Conservation (phyloP, 148 eudicot species). For the Dysphania ambrosioides region DNA sequence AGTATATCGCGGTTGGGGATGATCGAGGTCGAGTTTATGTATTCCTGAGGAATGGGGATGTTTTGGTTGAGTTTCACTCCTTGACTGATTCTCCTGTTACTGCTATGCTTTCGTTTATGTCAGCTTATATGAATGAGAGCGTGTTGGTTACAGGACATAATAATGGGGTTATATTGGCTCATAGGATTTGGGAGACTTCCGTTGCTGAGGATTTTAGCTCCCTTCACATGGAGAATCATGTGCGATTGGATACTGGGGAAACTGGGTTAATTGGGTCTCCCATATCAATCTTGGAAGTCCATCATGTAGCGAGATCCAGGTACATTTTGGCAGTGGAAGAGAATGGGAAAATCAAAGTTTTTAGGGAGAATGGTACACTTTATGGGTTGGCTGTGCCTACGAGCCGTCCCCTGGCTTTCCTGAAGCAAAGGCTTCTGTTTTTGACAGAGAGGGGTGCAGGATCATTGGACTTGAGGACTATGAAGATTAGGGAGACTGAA, state of each 20-base stretch:
- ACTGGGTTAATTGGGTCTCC: constrained; percentile 35
- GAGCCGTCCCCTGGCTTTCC: constrained; percentile 71
- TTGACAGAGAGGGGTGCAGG: constrained; percentile 90
- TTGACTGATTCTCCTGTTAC: constrained; percentile 50
- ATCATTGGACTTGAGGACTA: constrained; percentile 87
- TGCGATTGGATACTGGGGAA: constrained; percentile 29
- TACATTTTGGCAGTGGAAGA: constrained; percentile 67
- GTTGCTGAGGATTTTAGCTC: constrained; percentile 50
- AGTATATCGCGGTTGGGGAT: constrained; percentile 85
- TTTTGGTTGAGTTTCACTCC: constrained; percentile 53
- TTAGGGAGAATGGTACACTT: constrained; percentile 63
- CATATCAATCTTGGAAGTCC: constrained; percentile 61
- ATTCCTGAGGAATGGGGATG: constrained; percentile 63
- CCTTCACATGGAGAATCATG: constrained; percentile 46
- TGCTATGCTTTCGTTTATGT: constrained; percentile 63
- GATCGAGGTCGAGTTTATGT: constrained; percentile 60
- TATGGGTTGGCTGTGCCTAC: constrained; percentile 65
- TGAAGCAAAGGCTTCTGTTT: constrained; percentile 84
- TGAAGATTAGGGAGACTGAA: constrained; percentile 69
- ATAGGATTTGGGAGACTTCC: constrained; percentile 67
- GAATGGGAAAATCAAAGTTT: constrained; percentile 62
- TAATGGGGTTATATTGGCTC: constrained; percentile 59
- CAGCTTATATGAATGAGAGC: constrained; percentile 72
- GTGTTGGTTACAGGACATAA: constrained; percentile 75
- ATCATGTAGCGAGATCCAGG: constrained; percentile 69